Base-by-base conservation (phyloP, 345 rosid species). In the Carallia brachiata region DNA sequence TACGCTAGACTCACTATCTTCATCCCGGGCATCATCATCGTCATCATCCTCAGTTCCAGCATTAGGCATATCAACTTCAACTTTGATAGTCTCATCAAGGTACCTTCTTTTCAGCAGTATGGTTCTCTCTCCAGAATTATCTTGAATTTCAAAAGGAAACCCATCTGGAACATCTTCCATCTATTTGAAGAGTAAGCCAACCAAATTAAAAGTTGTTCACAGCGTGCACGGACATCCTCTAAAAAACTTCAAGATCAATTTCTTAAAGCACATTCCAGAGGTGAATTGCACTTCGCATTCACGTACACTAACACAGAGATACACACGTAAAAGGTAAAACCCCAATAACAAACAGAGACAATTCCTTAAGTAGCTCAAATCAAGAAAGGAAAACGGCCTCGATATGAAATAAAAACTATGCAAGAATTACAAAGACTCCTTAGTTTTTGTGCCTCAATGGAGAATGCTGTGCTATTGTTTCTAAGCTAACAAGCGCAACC, bases 91-190 rank as follows among this genome's bases (percentile, higher is more conserved):
- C 71, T 89, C 89, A 77, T 76, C 85, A 9, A 70, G 75, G 62
- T 75, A 83, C 55, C 61, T 53, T 64, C 92, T 86, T 53, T 58
- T 70, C 2, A 89, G 68, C 8, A 68, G 32, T 36, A 89, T 15
- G 36, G 87, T 81, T 68, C 86, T 78, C 72, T 89, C 90, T 53
- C 92, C 90, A n/a, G 78, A 75, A 32, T 60, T 73, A 75, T 89
- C 92, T 54, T 81, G 67, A 36, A 88, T 83, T 64, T 79, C 69
- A 36, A 90, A 90, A 52, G 88, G 88, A 66, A 90, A 88, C 1
- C 54, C 86, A 27, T 75, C 72, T 2, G 92, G 85, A n/a, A 73
- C 58, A 2, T 77, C 73, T 15, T 78, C 79, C 48, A 57, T 57
- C 78, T 79, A 71, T 31, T 23, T 7, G 4, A 10, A 28, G 6